Conservation (phyloP, 371 early-diverging fungal species). For the Mortierella polycephala region DNA sequence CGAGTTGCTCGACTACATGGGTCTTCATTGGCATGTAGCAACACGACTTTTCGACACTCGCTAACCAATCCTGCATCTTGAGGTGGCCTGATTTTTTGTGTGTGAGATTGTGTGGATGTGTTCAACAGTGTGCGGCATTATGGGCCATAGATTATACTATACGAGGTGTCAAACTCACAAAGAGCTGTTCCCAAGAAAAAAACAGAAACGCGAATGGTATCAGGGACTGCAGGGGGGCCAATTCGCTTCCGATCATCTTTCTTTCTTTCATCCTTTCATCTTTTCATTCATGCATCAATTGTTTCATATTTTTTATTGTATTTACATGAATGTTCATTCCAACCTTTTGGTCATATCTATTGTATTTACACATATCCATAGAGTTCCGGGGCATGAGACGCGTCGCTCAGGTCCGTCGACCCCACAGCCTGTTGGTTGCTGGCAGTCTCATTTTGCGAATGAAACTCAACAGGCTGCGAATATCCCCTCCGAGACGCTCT, state of each 20-base stretch:
- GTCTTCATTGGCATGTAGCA: not conserved
- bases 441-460: not conserved
- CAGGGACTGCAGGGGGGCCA: too few relatives aligned
- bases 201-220: not conserved
- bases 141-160: not conserved
- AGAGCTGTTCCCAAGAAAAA: not conserved
- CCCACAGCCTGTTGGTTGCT: not conserved
- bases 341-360: not conserved
- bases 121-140: too few relatives aligned
- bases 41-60: not conserved
- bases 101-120: not conserved
- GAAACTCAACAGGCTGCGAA: conserved; percentile 10
- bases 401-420: not conserved
- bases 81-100: conserved; percentile 3
- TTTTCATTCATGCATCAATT: conserved; percentile 4
- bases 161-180: not conserved
- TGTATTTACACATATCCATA: conserved; percentile 34
- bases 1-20: not conserved
- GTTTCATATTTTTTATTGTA: not conserved
- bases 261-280: not conserved
- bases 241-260: too few relatives aligned
- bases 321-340: not conserved
- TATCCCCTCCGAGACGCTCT: not conserved
- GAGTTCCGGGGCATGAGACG: not conserved
- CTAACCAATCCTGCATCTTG: not conserved